phyloP scores from a whole-genome alignment of 2,329 filamentous ascomycete genomes.

The Colletotrichum agaves region DNA sequence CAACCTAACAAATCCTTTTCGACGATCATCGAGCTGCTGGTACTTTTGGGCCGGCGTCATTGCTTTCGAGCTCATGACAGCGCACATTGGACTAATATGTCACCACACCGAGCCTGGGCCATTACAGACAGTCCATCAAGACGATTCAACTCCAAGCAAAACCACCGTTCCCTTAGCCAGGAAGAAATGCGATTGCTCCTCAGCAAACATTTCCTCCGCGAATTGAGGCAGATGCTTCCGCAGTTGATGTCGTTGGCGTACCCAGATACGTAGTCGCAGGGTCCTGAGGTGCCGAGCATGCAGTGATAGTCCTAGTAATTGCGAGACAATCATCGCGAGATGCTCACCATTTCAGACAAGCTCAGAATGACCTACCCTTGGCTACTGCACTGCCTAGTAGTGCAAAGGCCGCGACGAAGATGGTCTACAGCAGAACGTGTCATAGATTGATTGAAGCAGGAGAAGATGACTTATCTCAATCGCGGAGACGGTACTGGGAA shows the following conservation, averaged over 20 bases:
- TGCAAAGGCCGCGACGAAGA: not conserved
- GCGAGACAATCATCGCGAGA: not conserved
- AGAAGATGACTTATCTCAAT: too few relatives aligned
- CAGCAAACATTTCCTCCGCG: not conserved
- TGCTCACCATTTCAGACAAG: not conserved
- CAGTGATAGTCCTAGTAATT: not conserved
- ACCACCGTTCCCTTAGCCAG: too few relatives aligned
- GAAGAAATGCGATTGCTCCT: not conserved
- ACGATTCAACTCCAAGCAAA: too few relatives aligned
- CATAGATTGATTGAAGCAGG: too few relatives aligned
- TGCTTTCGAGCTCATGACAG: too few relatives aligned
- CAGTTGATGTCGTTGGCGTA: slow-evolving; percentile 4
- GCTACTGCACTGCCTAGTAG: not conserved
- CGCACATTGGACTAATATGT: too few relatives aligned
- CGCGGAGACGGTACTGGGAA: too few relatives aligned
- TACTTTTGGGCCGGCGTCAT: too few relatives aligned
- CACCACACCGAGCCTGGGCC: too few relatives aligned
- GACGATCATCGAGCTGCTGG: too few relatives aligned
- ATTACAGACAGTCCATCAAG: too few relatives aligned
- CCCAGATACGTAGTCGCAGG: not conserved
- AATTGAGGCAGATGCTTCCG: not conserved
- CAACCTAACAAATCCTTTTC: too few relatives aligned
- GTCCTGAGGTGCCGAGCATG: not conserved
- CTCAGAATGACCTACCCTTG: not conserved
- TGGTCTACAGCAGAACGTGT: not conserved